A percentile compares a stretch with the other conserved stretches of the same genome.
These are phyloP conservation scores for Chlorella vulgaris DNA, from an alignment of 139 green algal genomes.

Conservation along the genomic window DNA sequence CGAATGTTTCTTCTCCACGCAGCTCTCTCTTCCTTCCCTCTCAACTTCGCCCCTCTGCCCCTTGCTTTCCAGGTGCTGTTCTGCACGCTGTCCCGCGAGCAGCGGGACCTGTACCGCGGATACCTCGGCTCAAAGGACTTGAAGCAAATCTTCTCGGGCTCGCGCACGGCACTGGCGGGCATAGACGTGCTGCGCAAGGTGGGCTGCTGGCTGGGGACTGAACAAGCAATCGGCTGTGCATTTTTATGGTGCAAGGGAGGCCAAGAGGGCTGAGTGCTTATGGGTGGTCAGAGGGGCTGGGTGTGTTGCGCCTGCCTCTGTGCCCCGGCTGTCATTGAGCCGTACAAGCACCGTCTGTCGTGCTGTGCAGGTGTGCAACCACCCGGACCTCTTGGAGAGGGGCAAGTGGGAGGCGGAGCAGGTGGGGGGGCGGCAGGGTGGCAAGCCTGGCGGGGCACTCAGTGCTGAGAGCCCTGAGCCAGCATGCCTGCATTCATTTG, in stretches of 20 bases:
- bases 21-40: not conserved
- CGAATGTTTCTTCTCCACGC: not conserved
- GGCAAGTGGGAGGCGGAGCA: conserved; percentile 47
- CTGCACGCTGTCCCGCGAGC: conserved; percentile 83
- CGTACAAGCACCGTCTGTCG: too few species aligned
- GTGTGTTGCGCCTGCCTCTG: too few species aligned
- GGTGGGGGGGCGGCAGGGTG: conserved; percentile 55
- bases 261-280: too few species aligned
- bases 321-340: not conserved
- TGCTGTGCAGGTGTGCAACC: conserved; percentile 95
- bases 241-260: too few species aligned
- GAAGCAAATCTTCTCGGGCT: conserved; percentile 54
- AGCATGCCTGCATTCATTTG: too few species aligned
- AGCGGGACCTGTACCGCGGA: conserved; percentile 87
- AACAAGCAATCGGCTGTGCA: too few species aligned
- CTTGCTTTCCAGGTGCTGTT: conserved; percentile 83
- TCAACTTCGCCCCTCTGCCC: not conserved
- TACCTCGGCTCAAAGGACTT: conserved; percentile 82
- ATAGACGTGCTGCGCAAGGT: conserved; percentile 96
- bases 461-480: too few species aligned
- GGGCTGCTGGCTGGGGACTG: too few species aligned
- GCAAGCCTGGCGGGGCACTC: conserved; percentile 15
- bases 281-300: too few species aligned
- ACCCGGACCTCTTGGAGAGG: conserved; percentile 95
- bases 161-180: conserved; percentile 80